Conservation (phyloP, 768 basidiomycete genomes). For the Chalciporus chontae region DNA sequence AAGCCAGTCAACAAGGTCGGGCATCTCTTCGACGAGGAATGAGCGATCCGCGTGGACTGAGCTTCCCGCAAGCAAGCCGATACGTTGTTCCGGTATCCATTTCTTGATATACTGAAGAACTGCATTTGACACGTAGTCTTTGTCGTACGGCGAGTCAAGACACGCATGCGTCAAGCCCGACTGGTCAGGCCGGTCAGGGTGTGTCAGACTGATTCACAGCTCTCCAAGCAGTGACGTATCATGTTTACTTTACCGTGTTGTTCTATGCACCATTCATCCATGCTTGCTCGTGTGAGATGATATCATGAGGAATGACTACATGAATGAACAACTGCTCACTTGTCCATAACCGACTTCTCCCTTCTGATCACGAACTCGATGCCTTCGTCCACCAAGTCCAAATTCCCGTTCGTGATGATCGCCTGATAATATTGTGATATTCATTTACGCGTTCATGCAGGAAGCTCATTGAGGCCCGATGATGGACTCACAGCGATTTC, state of each 20-base stretch:
- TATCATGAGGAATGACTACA: background rate
- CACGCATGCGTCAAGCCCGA: constrained; percentile 84
- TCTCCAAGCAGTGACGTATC: background rate
- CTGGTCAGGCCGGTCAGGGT: constrained; percentile 45
- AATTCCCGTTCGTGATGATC: constrained; percentile 81
- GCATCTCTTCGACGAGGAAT: constrained; percentile 79
- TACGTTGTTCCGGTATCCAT: constrained; percentile 69
- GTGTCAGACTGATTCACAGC: background rate
- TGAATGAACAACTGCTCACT: constrained; percentile 39
- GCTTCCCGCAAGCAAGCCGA: constrained; percentile 79
- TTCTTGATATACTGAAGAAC: constrained; percentile 78
- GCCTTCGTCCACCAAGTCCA: constrained; percentile 79
- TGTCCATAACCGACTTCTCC: constrained; percentile 65
- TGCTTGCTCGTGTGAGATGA: constrained; percentile 42
- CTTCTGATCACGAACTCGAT: constrained; percentile 72
- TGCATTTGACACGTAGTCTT: constrained; percentile 51
- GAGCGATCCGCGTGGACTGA: constrained; percentile 79
- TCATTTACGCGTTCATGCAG: background rate
- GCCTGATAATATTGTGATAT: constrained; percentile 47
- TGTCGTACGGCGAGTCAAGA: constrained; percentile 62
- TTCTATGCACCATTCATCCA: constrained; percentile 84
- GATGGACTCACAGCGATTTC: constrained; percentile 61
- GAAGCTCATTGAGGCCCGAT: background rate
- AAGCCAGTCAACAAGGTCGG: constrained; percentile 71
- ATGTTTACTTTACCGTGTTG: constrained; percentile 70